phyloP scores from a whole-genome alignment of 805 yeast species.

The Saccharomycopsis selenospora region DNA sequence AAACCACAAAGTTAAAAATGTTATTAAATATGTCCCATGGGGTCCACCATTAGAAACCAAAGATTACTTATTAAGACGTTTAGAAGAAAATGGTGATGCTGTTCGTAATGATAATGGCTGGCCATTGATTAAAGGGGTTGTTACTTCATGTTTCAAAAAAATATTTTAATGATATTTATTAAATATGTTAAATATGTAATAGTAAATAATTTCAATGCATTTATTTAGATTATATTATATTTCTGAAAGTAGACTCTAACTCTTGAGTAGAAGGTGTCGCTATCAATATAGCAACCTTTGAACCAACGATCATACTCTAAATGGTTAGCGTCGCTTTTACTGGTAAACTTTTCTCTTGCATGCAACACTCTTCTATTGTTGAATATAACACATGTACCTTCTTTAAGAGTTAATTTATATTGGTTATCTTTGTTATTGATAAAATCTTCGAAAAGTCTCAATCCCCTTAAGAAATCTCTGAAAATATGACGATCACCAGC shows the following conservation, averaged over 20 bases:
- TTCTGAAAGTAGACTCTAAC: slow-evolving; percentile 33
- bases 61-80: slow-evolving; percentile 79
- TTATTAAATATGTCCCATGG: slow-evolving; percentile 95
- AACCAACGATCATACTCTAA: slow-evolving; percentile 53
- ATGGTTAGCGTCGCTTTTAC: slow-evolving; percentile 32
- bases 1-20: slow-evolving; percentile 58
- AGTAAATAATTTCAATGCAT: too few relatives aligned
- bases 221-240: too few relatives aligned
- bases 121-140: slow-evolving; percentile 55
- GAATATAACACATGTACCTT: slow-evolving; percentile 58
- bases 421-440: slow-evolving; percentile 48
- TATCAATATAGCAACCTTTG: slow-evolving; percentile 69
- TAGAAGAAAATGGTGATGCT: slow-evolving; percentile 95
- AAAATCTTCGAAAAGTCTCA: slow-evolving; percentile 48
- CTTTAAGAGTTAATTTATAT: slow-evolving; percentile 44
- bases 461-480: slow-evolving; percentile 50
- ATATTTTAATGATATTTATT: slow-evolving; percentile 14
- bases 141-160: slow-evolving; percentile 31
- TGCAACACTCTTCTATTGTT: slow-evolving; percentile 67
- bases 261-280: slow-evolving; percentile 58
- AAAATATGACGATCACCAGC: slow-evolving; percentile 36
- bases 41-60: slow-evolving; percentile 93
- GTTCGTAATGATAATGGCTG: slow-evolving; percentile 79
- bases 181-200: too few relatives aligned
- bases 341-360: slow-evolving; percentile 37